phyloP scores from a whole-genome alignment of 305 asterid species.

The Solanum hybrid region DNA sequence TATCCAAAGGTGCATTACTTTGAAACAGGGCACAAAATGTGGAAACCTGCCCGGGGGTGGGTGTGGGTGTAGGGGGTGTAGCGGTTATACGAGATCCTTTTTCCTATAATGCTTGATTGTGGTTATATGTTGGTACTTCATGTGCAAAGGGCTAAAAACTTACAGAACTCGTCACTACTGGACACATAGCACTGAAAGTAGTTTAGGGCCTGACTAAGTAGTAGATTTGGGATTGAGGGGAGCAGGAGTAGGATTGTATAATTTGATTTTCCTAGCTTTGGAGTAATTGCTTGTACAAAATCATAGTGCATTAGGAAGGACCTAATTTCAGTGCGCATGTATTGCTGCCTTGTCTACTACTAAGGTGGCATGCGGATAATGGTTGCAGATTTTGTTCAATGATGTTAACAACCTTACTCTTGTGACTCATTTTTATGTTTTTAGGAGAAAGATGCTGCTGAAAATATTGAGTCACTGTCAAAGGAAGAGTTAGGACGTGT shows the following conservation, averaged over 20 bases:
- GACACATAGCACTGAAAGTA: background rate
- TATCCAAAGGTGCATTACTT: background rate
- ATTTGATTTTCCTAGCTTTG: background rate
- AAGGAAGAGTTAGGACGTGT: constrained; percentile 89
- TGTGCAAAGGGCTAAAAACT: background rate
- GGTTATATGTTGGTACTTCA: background rate
- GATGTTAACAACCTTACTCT: background rate
- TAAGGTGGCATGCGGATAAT: background rate
- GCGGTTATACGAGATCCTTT: background rate
- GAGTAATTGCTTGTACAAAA: background rate
- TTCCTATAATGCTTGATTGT: background rate
- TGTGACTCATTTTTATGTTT: background rate
- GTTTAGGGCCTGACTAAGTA: background rate
- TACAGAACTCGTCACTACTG: background rate
- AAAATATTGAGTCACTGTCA: constrained; percentile 56
- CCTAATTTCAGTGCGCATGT: background rate
- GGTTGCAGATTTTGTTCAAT: background rate
- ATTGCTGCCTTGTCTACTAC: background rate
- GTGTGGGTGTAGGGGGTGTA: background rate
- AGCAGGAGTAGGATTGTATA: background rate
- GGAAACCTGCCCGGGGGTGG: background rate
- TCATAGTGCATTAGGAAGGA: background rate
- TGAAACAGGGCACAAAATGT: background rate
- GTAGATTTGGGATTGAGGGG: background rate
- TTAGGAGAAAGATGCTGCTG: constrained; percentile 47